Conservation (phyloP, 2,329 filamentous ascomycete species). For the Neurospora sp. region DNA sequence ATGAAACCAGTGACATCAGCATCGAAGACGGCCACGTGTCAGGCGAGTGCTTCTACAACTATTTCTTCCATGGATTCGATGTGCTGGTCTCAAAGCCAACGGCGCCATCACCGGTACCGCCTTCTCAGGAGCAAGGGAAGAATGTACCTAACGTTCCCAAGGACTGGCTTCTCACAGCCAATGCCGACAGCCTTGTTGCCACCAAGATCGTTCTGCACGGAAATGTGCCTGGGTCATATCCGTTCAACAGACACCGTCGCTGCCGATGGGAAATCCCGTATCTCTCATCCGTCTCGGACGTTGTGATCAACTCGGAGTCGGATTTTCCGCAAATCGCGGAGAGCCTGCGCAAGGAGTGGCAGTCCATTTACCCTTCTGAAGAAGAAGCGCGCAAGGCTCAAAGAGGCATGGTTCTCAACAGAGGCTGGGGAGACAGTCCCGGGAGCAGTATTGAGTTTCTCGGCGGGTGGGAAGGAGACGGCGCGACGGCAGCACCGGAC, state of each 20-base stretch:
- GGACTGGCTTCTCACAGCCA: slow-evolving; percentile 29
- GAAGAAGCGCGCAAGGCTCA: slow-evolving; percentile 42
- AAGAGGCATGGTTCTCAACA: slow-evolving; percentile 77
- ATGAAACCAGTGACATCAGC: slow-evolving; percentile 42
- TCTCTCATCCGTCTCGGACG: slow-evolving; percentile 32
- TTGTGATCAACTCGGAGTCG: slow-evolving; percentile 60
- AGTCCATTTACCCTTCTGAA: slow-evolving; percentile 48
- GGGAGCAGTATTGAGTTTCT: slow-evolving; percentile 81
- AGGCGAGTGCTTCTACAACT: slow-evolving; percentile 88
- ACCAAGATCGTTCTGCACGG: slow-evolving; percentile 91
- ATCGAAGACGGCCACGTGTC: slow-evolving; percentile 38
- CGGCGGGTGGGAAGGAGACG: slow-evolving; percentile 69
- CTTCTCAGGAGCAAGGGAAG: slow-evolving; percentile 26
- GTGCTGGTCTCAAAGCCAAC: slow-evolving; percentile 76
- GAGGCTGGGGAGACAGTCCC: slow-evolving; percentile 85
- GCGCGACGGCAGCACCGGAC: slow-evolving; percentile 25
- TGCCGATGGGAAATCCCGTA: slow-evolving; percentile 75
- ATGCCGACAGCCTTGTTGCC: slow-evolving; percentile 62
- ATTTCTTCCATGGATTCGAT: slow-evolving; percentile 93
- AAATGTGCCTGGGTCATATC: slow-evolving; percentile 90
- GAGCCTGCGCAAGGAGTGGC: slow-evolving; percentile 60
- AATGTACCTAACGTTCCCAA: slow-evolving; percentile 15
- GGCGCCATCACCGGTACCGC: slow-evolving; percentile 52
- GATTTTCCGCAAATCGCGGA: slow-evolving; percentile 63
- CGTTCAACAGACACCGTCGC: slow-evolving; percentile 88